These are phyloP conservation scores for Lichenothelia convexa DNA, from an alignment of 495 filamentous ascomycete species.

Conservation along the genomic window DNA sequence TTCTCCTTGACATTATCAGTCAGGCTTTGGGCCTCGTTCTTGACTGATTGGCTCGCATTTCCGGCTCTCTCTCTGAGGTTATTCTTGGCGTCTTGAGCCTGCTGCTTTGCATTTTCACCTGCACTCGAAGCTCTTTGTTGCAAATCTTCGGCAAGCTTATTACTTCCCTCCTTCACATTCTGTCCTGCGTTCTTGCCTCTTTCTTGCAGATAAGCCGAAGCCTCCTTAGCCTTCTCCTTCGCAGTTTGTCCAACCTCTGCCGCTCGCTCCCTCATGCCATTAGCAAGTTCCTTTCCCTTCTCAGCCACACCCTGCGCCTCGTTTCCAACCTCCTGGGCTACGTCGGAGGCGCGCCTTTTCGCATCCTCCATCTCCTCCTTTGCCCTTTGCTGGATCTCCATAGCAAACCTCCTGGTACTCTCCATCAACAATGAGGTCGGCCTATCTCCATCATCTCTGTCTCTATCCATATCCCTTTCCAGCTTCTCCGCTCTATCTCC, in stretches of 20 bases:
- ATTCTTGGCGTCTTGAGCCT: conserved; percentile 3
- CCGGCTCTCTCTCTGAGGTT: conserved; percentile 2
- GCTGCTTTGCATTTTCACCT: conserved; percentile 2
- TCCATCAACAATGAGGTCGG: background rate
- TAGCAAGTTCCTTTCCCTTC: conserved; percentile 7
- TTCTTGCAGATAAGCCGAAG: background rate
- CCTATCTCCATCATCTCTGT: no score
- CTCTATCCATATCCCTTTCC: background rate
- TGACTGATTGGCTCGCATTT: background rate
- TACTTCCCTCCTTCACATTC: conserved; percentile 1
- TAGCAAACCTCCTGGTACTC: no score
- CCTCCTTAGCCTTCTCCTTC: conserved; percentile 2
- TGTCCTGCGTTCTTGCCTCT: conserved; percentile 4
- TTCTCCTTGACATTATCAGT: conserved; percentile 1
- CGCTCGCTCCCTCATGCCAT: background rate
- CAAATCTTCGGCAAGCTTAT: conserved; percentile 3
- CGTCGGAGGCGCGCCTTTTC: background rate
- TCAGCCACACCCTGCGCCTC: conserved; percentile 1
- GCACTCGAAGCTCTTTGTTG: conserved; percentile 2
- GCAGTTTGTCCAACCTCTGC: background rate
- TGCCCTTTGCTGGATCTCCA: background rate
- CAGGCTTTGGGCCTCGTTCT: background rate
- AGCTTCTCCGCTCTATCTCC: background rate
- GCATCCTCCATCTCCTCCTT: background rate
- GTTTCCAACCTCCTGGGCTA: no score